Evolutionary conservation across 257 asterid species (phyloP).

Genomic region (Dorcoceras hygrometricum): DNA sequence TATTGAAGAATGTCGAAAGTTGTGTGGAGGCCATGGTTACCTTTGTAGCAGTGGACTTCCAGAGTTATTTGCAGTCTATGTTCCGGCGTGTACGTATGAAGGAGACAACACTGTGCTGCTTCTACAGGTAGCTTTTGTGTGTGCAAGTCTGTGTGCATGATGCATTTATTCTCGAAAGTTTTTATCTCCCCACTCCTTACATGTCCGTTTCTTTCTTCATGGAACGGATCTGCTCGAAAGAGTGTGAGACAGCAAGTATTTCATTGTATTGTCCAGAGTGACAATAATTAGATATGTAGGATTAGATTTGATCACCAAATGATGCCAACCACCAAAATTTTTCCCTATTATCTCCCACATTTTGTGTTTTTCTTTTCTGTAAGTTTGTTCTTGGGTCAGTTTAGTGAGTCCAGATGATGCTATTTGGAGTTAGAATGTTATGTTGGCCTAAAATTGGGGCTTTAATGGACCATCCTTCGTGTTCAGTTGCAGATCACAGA

Average conservation of each 20-base stretch:
- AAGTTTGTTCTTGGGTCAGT: neutral
- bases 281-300: too few species aligned
- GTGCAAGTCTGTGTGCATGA: neutral
- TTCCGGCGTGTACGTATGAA: conserved; percentile 98
- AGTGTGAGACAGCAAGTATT: neutral
- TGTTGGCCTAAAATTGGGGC: too few species aligned
- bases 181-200: neutral
- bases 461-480: too few species aligned
- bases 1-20: conserved; percentile 91
- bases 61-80: conserved; percentile 94
- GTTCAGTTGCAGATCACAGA: too few species aligned
- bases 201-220: neutral
- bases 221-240: neutral
- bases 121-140: conserved; percentile 58
- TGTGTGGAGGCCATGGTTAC: conserved; percentile 99
- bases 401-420: neutral
- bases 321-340: neutral
- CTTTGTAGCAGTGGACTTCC: conserved; percentile 98
- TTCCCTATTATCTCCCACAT: neutral
- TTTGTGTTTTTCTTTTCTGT: neutral
- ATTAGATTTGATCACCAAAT: too few species aligned
- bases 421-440: neutral
- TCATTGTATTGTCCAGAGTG: neutral
- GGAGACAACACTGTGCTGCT: conserved; percentile 87
- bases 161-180: neutral